Evolutionary conservation across 768 basidiomycete species (phyloP), one percentile per base, ranked within the genome.

Genomic region (Tulasnella sp.): DNA sequence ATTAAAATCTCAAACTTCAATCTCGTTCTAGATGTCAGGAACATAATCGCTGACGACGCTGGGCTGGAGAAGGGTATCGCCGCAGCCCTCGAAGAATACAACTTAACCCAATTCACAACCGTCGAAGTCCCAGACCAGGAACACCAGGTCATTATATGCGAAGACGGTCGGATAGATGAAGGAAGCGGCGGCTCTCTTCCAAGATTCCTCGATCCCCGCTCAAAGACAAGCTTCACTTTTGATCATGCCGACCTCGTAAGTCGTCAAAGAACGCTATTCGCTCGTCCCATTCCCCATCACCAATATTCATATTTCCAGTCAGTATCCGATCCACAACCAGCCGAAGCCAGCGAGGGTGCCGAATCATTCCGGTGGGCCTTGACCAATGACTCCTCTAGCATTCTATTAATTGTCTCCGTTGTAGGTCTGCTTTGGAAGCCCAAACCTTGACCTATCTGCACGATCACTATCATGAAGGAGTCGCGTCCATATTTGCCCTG

Each of bases 141-240:
- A 42, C 92, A 97, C 86, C 92, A 93, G 87, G 97, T 94, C 74
- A 92, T 97, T 82, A 89, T 97, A 80, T 96, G 94, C 77, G 90
- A 91, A 71, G 90, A 89, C 36, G 92, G 92, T 27, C 88, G 89
- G 31, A 84, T 91, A 34, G 84, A 86, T 42, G 84, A 85, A 62
- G 83, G 82, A 12, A 85, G 86, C 46, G 88, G 85, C 9, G 88
- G 86, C 39, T 88, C 87, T 3, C 87, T 89, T 80, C 92, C 93
- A 80, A 88, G 96, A 79, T 97, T 95, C 84, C 85, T 95, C 81
- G 96, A 98, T 85, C 94, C 94, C 3, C 87, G 93, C 82, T 92
- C 92, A 34, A 91, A 92, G 84, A 91, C 88, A 72, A 92, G 89
- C 62, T 98, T 96, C 85, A 85, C 85, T 16, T 95, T 98, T 83